phyloP scores from a whole-genome alignment of 345 rosid species.

The Eucalyptus regnans region DNA sequence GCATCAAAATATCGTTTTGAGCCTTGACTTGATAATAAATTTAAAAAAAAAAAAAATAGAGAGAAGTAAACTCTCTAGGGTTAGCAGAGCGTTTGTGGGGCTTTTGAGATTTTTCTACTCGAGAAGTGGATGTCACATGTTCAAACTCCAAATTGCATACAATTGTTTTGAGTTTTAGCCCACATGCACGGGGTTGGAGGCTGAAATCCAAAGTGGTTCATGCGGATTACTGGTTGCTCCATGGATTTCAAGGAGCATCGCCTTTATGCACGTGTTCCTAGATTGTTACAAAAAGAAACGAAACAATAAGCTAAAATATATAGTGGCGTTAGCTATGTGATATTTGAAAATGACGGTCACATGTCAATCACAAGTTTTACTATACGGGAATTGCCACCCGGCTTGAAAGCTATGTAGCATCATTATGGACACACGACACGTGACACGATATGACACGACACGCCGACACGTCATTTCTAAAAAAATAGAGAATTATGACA shows the following conservation, averaged over 20 bases:
- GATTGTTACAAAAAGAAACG: not conserved
- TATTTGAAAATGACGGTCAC: no score
- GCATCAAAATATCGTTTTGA: not conserved
- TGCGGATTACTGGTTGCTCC: not conserved
- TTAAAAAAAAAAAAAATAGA: not conserved
- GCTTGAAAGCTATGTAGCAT: no score
- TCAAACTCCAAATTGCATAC: not conserved
- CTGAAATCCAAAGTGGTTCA: not conserved
- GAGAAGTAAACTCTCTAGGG: not conserved
- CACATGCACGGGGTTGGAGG: not conserved
- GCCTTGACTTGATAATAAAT: not conserved
- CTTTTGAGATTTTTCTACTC: not conserved
- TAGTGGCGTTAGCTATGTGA: not conserved
- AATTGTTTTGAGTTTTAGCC: not conserved
- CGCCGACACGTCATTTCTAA: rapidly evolving
- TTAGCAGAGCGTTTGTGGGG: not conserved
- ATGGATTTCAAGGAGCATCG: no score
- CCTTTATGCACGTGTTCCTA: not conserved
- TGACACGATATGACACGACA: rapidly evolving
- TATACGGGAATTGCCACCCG: no score
- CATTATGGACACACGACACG: no score
- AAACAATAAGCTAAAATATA: not conserved
- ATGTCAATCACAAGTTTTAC: no score
- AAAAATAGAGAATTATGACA: no score
- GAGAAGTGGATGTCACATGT: not conserved